phyloP scores from a whole-genome alignment of 768 basidiomycete species.

The Coprinopsis sp. region DNA sequence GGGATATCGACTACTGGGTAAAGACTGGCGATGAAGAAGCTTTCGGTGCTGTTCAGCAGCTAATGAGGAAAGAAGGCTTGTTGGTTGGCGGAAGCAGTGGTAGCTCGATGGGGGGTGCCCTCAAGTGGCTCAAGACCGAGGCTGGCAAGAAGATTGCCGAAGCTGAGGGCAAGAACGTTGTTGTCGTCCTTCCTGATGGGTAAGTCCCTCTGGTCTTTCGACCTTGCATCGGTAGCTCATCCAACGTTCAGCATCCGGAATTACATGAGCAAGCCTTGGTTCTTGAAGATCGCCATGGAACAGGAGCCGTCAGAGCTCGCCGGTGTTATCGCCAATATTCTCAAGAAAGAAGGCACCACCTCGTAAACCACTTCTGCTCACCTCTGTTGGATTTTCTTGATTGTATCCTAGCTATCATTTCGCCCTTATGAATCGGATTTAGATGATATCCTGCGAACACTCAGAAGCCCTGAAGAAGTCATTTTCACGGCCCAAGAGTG shows the following conservation, averaged over 20 bases:
- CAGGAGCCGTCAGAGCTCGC: slow-evolving; percentile 52
- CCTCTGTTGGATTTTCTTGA: too few species aligned
- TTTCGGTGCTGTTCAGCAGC: slow-evolving; percentile 63
- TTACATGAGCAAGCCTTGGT: slow-evolving; percentile 95
- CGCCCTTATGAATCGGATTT: too few species aligned
- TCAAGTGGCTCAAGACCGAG: slow-evolving; percentile 71
- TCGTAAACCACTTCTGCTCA: too few species aligned
- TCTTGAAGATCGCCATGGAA: slow-evolving; percentile 62
- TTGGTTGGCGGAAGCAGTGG: slow-evolving; percentile 94
- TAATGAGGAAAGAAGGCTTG: slow-evolving; percentile 85
- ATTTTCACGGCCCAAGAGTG: too few species aligned
- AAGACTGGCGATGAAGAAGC: slow-evolving; percentile 82
- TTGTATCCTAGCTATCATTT: too few species aligned
- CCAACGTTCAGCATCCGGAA: slow-evolving; percentile 65
- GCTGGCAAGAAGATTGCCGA: slow-evolving; percentile 61
- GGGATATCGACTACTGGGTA: slow-evolving; percentile 71
- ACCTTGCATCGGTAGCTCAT: slow-evolving; percentile 3
- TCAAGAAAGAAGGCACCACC: slow-evolving; percentile 14
- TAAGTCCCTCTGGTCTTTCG: slow-evolving; percentile 32
- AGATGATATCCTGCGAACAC: too few species aligned
- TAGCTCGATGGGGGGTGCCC: slow-evolving; percentile 71
- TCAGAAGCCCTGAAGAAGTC: too few species aligned
- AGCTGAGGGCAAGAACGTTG: slow-evolving; percentile 77
- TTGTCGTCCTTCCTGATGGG: slow-evolving; percentile 89
- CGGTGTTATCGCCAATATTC: slow-evolving; percentile 33